Evolutionary conservation across 1,139 yeast species (phyloP), one percentile per base, ranked within the genome.

Genomic region (Diutina catenulata): DNA sequence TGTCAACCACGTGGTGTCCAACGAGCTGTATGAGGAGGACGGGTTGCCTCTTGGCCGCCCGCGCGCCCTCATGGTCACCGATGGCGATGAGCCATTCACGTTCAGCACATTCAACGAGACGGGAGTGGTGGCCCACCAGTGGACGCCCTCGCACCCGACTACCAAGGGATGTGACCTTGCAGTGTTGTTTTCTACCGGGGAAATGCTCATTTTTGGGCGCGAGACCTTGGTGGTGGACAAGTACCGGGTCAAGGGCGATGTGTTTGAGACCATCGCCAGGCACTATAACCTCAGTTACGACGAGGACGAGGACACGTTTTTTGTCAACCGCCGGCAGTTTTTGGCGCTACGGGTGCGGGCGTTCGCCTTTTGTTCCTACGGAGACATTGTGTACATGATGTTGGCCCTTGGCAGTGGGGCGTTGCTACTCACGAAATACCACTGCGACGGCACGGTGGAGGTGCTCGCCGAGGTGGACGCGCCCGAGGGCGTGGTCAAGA

Each of bases 1-100:
- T 6, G 6, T 21, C 26, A 31, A 18, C 15, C 24, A 31, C 9
- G 23, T 31, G 24, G 23, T 31, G 9, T 21, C 20, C 9, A 11
- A 11, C 7, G 35, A 31, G 25, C n/a, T 25, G 5, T 31, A 18
- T 21, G 35, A 31, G 11, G 35, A 31, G 19, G 35, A 31, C 26
- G 13, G 21, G 35, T 13, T 31, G 8, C 35, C 35, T 13, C 21
- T 31, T 18, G 35, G 35, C 3, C 35, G 35, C 10, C 21, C 21
- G 19, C 35, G 35, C 25, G 21, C 9, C 18, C 21, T 31, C 13
- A 20, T 31, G 15, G 14, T 31, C 35, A 11, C 15, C 22, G n/a
- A 13, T 10, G 35, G 35, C n/a, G 11, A 13, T 11, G 25, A 31
- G 14, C 11, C n/a, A 26, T 31, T 31, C 13, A 26, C 16, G 11